A percentile compares a stretch with the other conserved stretches of the same genome.
phyloP scores from a whole-genome alignment of 2,329 filamentous ascomycete genomes.

The Blumeria hordei region DNA sequence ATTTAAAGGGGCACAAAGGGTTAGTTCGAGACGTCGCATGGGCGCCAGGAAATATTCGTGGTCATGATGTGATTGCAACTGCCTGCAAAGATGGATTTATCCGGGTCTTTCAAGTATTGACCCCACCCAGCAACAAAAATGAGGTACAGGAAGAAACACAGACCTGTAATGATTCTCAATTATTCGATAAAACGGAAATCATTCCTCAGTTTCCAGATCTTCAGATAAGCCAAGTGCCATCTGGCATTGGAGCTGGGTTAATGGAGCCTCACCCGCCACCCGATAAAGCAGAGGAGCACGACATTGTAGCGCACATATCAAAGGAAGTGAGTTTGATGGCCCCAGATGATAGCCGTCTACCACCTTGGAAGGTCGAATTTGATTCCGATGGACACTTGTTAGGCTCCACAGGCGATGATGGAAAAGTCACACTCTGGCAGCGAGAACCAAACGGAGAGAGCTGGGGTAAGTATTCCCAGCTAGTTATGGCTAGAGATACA shows the following conservation, averaged over 20 bases:
- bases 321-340: constrained; percentile 42
- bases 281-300: constrained; percentile 29
- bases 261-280: constrained; percentile 21
- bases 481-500: constrained; percentile 10
- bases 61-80: constrained; percentile 75
- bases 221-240: constrained; percentile 17
- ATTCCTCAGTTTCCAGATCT: constrained; percentile 1
- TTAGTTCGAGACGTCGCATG: constrained; percentile 76
- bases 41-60: constrained; percentile 76
- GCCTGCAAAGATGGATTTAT: constrained; percentile 82
- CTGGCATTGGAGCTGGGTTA: constrained; percentile 28
- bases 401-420: constrained; percentile 55
- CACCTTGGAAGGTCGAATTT: constrained; percentile 55
- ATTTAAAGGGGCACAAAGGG: constrained; percentile 47
- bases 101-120: constrained; percentile 63
- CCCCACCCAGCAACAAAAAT: constrained; percentile 26
- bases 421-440: constrained; percentile 35
- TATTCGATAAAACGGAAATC: constrained; percentile 9
- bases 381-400: constrained; percentile 47
- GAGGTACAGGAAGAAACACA: constrained; percentile 15
- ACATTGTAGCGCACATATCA: constrained; percentile 30
- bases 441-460: constrained; percentile 17
- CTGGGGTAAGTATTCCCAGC: constrained; percentile 13
- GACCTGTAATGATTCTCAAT: constrained; percentile 9
- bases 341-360: constrained; percentile 30